phyloP scores from a whole-genome alignment of 441 rosid genomes.

The Adansonia rubrostipa region DNA sequence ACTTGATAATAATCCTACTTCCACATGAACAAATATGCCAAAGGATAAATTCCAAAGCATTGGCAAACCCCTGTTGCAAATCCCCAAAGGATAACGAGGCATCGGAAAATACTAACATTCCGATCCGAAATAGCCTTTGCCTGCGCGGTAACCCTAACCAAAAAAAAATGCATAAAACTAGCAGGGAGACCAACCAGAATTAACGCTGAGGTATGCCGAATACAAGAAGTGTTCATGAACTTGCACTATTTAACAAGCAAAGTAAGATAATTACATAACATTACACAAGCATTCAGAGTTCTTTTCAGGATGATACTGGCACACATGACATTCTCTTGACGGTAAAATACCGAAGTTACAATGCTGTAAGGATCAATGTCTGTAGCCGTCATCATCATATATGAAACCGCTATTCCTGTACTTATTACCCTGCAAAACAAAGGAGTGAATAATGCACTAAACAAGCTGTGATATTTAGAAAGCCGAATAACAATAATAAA shows the following conservation, averaged over 20 bases:
- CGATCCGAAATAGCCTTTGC: too few relatives aligned
- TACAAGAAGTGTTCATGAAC: background rate
- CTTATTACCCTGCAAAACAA: constrained; percentile 61
- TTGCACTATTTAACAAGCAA: background rate
- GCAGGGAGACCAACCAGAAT: too few relatives aligned
- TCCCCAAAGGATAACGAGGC: too few relatives aligned
- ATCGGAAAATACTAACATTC: too few relatives aligned
- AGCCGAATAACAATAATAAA: background rate
- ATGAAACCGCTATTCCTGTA: constrained; percentile 42
- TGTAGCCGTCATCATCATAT: constrained; percentile 35
- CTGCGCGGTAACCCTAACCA: too few relatives aligned
- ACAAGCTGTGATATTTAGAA: background rate
- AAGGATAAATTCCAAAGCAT: too few relatives aligned
- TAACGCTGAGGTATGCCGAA: background rate
- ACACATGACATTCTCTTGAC: constrained; percentile 11
- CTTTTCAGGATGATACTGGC: background rate
- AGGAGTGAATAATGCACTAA: background rate
- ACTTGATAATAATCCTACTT: too few relatives aligned
- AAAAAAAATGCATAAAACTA: too few relatives aligned
- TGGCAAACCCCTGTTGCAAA: too few relatives aligned
- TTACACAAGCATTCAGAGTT: background rate
- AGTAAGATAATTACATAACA: constrained; percentile 26
- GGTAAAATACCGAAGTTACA: background rate
- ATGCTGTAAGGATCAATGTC: constrained; percentile 26
- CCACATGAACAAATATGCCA: too few relatives aligned